Base-by-base conservation (phyloP, 768 basidiomycete species). In the Gyrodon lividus region DNA sequence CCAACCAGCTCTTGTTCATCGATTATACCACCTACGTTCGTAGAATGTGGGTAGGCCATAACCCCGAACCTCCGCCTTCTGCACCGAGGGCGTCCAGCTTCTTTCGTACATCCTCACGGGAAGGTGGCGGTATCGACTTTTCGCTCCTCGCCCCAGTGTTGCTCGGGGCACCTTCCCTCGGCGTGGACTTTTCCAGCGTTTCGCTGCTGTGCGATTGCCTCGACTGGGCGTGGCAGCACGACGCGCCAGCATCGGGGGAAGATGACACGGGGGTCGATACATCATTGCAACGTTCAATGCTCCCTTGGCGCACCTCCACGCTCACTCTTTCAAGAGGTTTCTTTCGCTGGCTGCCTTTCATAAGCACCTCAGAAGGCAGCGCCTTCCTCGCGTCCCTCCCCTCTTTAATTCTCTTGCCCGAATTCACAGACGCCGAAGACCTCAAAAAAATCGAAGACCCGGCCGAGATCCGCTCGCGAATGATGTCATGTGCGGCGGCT, bases 371-470 rank as follows among this genome's bases (percentile, higher is more conserved):
- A n/a, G 62, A 64, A 8, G 74, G 76, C 5, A 34, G 57, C 1
- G 54, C 59, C 3, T 74, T 73, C 55, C 62, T 77, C 4, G 54
- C 59, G n/a, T 63, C 64, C n/a, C 54, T 76, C 19, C 70, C 72
- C 1, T 72, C 72, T 49, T 61, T 77, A 6, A 62, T 68, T 5
- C 50, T 74, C 26, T 67, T 50, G 43, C 31, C 30, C 16, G 10
- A 14, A 28, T 20, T 48, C 20, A 52, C 59, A 10, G 51, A 42
- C n/a, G 22, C 28, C 20, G 31, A 46, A 49, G 31, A 52, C 30
- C 19, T 33, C 1, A 14, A 42, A 22, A 37, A 44, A 6, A 12
- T 31, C 12, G 35, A 31, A 34, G 44, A 45, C 16, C 13, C 8
- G 5, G 41, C 22, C 22, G 3, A 14, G 5, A 39, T 13, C 2